Evolutionary conservation across 2,329 filamentous ascomycete genomes (phyloP).

Genomic region (Albifimbria verrucaria): DNA sequence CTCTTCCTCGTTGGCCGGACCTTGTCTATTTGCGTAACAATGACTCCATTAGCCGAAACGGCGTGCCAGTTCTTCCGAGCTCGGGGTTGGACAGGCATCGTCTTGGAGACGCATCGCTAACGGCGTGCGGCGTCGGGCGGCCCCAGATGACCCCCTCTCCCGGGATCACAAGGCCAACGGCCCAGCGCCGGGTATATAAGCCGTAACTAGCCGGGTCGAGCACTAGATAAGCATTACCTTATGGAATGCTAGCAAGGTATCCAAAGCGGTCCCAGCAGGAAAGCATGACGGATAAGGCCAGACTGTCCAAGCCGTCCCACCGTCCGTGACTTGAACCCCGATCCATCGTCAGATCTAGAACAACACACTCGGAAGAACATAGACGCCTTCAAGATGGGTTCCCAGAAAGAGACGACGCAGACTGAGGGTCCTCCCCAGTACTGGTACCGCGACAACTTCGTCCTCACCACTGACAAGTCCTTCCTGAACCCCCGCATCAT

Average conservation of each 20-base stretch:
- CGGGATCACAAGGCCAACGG: neutral
- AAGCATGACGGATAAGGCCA: too few species aligned
- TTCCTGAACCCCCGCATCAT: slow-evolving; percentile 53
- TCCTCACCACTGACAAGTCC: slow-evolving; percentile 58
- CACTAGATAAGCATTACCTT: neutral
- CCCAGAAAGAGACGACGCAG: slow-evolving; percentile 12
- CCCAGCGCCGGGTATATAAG: neutral
- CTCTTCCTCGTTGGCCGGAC: too few species aligned
- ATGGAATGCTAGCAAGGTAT: too few species aligned
- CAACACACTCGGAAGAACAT: neutral
- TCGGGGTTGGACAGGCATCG: too few species aligned
- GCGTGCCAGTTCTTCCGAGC: too few species aligned
- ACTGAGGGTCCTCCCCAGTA: slow-evolving; percentile 32
- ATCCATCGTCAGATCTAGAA: neutral
- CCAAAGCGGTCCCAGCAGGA: too few species aligned
- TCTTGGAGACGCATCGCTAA: neutral
- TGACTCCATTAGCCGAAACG: neutral
- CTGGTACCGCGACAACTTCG: slow-evolving; percentile 53
- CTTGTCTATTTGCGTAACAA: neutral
- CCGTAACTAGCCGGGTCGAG: neutral
- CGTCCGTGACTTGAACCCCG: too few species aligned
- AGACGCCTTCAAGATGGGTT: slow-evolving; percentile 12
- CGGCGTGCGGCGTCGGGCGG: neutral
- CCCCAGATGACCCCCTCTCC: neutral
- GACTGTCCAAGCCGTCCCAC: too few species aligned